Evolutionary conservation across 1,284 basidiomycete genomes (phyloP), one percentile per base, ranked within the genome.

Genomic region (Leccinum holopus): DNA sequence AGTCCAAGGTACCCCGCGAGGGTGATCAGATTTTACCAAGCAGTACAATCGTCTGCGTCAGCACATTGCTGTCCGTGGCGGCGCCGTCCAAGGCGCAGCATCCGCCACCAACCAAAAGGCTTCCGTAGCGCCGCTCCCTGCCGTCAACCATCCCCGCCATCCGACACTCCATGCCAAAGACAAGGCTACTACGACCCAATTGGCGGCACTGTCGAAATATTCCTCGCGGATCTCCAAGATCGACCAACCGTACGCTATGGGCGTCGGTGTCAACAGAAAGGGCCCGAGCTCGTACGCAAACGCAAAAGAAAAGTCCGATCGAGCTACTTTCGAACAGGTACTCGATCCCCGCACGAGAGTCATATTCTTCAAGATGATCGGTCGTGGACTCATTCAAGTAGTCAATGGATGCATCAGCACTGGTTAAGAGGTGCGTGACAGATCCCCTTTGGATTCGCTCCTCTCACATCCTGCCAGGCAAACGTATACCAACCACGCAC

Each of bases 381-480:
- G 94, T 7, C 80, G 94, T 56, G 94, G 88, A 0, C 76, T 97
- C 33, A 84, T 98, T 21, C 86, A 91, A 61, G 90, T 93, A 72
- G 88, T 98, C 41, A 95, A 97, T 69, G 94, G 95, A 3, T 98
- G 95, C 75, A 87, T 98, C 39, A 94, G 91, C 69, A 97, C 96
- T 0, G 95, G 95, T 35, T 98, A 98, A 82, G 95, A 98, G 85
- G 94, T 93, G 63, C 33, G 82, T 61, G 56, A n/a, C 37, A 51
- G 3, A 10, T 49, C 49, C 21, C 55, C 7, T 49, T 55, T 58
- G 28, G 39, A 21, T 53, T 55, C 37, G n/a, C 21, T 59, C 53
- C 54, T 57, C 66, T 63, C 37, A 65, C 53, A 37, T 59, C 58
- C 51, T 6, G 30, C 11, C 59, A 95, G 94, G 95, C 95, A 2